phyloP scores from a whole-genome alignment of 2,329 filamentous ascomycete species.

The Penicillium sp. region DNA sequence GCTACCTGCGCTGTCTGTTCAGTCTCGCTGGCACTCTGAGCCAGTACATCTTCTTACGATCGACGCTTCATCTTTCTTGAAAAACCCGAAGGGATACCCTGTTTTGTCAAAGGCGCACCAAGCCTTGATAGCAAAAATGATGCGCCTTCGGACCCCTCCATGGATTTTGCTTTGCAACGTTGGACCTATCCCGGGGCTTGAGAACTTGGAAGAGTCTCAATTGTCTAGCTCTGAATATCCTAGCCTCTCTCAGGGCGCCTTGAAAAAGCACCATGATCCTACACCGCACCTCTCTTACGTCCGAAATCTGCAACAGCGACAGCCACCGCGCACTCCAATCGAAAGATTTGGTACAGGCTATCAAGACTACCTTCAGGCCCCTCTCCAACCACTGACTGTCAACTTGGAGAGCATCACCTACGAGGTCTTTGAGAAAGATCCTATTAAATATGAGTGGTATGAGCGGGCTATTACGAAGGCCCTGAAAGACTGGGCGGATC shows the following conservation, averaged over 20 bases:
- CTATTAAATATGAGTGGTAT: constrained; percentile 97
- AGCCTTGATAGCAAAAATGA: constrained; percentile 57
- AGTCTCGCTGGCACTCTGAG: constrained; percentile 66
- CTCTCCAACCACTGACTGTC: constrained; percentile 89
- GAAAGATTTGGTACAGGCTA: constrained; percentile 71
- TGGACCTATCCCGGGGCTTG: constrained; percentile 55
- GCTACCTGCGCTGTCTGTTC: constrained; percentile 58
- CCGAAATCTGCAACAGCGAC: constrained; percentile 78
- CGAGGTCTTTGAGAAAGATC: constrained; percentile 97
- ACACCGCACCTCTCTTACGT: constrained; percentile 77
- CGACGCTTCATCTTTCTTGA: constrained; percentile 56
- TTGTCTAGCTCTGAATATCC: constrained; percentile 58
- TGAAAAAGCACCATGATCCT: constrained; percentile 56
- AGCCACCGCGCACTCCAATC: constrained; percentile 65
- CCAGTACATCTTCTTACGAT: constrained; percentile 60
- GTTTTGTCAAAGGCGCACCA: constrained; percentile 63
- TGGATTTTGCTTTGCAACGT: constrained; percentile 64
- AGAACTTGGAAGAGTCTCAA: constrained; percentile 25
- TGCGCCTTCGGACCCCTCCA: constrained; percentile 59
- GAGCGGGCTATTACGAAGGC: constrained; percentile 81
- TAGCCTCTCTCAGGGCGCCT: constrained; percentile 60
- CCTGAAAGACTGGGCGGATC: constrained; percentile 73
- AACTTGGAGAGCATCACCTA: constrained; percentile 97
- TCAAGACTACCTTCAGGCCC: constrained; percentile 95
- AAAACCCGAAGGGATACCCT: constrained; percentile 61